Base-by-base conservation (phyloP, 257 asterid species). In the Gentiana dahurica region DNA sequence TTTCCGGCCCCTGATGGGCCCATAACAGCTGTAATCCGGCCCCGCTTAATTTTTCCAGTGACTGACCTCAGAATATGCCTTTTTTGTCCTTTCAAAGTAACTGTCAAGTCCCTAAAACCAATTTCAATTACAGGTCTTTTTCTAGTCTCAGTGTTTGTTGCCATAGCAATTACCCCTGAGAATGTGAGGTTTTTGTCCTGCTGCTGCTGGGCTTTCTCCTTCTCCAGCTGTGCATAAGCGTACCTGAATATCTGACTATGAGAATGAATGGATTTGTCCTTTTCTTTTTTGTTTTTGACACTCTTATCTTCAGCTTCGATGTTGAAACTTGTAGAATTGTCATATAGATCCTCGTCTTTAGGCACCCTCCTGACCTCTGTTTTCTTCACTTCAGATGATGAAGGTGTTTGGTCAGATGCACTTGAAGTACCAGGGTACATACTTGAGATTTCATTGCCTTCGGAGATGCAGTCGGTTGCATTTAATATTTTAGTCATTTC, bases 1-100 rank as follows among this genome's bases (percentile, higher is more conserved):
- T 91, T 91, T 36, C 97, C 98, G 36, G 98, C 96, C 47, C 98
- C 98, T 0, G 98, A 91, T 11, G 96, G 98, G 24, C 98, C 98
- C 98, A 91, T 91, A 24, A 87, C 92, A 72, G 98, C 98, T 44
- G 98, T 85, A 37, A 91, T 86, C 15, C 88, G 84, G 65, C 94
- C 89, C 36, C 96, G 90, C 69, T 54, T 71, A 59, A 91, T 82
- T 67, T 81, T 89, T 34, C 98, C 98, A 1, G 75, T 82, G 58
- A 87, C 72, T 39, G 81, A 83, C 77, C 92, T 79, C 61, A 91
- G 78, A 57, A 91, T 86, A 65, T 69, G 81, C 61, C 72, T 83
- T 70, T 79, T 77, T 67, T 81, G 77, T 43, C 87, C 84, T 58
- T 85, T 91, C 75, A 91, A 62, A 24, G 84, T 72, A 65, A 91